Evolutionary conservation across 2,329 filamentous ascomycete genomes (phyloP).

Genomic region (Celoporthe dispersa): DNA sequence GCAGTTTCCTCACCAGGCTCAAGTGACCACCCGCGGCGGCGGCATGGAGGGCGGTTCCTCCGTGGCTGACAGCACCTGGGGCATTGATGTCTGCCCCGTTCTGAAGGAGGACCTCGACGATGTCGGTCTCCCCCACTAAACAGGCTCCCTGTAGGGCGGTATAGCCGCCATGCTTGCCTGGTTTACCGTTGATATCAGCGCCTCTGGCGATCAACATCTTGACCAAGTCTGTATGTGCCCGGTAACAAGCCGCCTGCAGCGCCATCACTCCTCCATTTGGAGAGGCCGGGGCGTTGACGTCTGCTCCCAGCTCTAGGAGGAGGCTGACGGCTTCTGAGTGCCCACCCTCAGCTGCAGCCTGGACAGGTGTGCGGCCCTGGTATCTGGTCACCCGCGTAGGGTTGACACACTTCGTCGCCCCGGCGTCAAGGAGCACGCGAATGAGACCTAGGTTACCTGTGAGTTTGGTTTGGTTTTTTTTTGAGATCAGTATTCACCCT

Average conservation of each 20-base stretch:
- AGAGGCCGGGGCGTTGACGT: conserved; percentile 40
- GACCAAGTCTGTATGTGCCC: conserved; percentile 25
- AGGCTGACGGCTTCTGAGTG: conserved; percentile 34
- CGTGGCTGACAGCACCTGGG: conserved; percentile 32
- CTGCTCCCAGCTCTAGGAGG: conserved; percentile 42
- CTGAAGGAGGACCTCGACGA: conserved; percentile 32
- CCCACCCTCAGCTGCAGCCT: conserved; percentile 40
- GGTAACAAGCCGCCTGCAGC: conserved; percentile 32
- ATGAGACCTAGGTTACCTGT: conserved; percentile 33
- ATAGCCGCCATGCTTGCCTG: conserved; percentile 34
- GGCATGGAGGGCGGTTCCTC: conserved; percentile 32
- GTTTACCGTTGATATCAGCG: conserved; percentile 31
- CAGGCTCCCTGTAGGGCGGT: conserved; percentile 42
- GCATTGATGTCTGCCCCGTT: conserved; percentile 35
- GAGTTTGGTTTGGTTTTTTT: no score
- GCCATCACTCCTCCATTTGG: conserved; percentile 32
- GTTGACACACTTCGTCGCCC: conserved; percentile 36
- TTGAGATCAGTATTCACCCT: neutral
- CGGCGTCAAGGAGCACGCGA: conserved; percentile 35
- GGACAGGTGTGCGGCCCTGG: conserved; percentile 45
- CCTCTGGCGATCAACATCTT: conserved; percentile 27
- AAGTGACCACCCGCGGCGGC: conserved; percentile 30
- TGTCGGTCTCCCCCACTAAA: conserved; percentile 43
- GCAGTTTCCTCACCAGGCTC: conserved; percentile 27
- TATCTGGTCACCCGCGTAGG: conserved; percentile 38